A percentile compares a stretch with the other conserved stretches of the same genome.
Evolutionary conservation across 805 yeast species (phyloP).

Genomic region (Ogataea degrootiae): DNA sequence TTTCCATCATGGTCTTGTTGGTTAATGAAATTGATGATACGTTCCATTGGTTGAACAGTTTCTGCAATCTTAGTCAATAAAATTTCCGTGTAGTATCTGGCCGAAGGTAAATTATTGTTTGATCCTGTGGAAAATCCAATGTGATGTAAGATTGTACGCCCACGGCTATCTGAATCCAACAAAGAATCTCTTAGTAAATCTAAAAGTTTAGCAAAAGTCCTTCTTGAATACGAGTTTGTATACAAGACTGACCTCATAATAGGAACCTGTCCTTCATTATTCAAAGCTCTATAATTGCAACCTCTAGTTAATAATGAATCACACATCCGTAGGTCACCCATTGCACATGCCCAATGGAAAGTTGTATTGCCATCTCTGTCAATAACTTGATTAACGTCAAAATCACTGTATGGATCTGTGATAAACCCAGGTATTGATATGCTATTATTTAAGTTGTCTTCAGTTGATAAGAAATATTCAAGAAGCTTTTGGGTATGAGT

Average conservation of each 20-base stretch:
- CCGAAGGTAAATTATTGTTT: conserved; percentile 68
- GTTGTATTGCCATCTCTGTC: conserved; percentile 95
- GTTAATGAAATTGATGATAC: conserved; percentile 52
- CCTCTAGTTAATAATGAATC: conserved; percentile 73
- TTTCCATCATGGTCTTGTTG: conserved; percentile 55
- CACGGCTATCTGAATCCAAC: conserved; percentile 68
- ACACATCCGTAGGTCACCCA: conserved; percentile 78
- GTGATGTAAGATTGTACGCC: conserved; percentile 81
- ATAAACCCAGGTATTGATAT: conserved; percentile 57
- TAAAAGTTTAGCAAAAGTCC: conserved; percentile 74
- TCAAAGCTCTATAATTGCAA: conserved; percentile 57
- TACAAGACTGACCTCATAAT: conserved; percentile 78
- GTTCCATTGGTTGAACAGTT: conserved; percentile 50
- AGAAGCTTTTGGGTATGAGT: conserved; percentile 43
- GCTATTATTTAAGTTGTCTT: conserved; percentile 36
- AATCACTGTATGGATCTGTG: conserved; percentile 56
- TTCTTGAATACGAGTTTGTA: conserved; percentile 79
- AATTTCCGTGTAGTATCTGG: conserved; percentile 76
- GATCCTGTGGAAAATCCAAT: conserved; percentile 67
- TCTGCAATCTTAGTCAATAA: conserved; percentile 70
- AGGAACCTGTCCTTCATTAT: conserved; percentile 80
- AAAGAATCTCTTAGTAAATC: conserved; percentile 73
- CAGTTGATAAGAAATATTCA: conserved; percentile 53
- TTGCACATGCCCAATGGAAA: conserved; percentile 96
- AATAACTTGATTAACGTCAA: conserved; percentile 71